Percentiles rank a stretch among this genome's conserved stretches.
Conservation (phyloP, 139 green algal genomes). For the Pseudopediastrum boryanum region DNA sequence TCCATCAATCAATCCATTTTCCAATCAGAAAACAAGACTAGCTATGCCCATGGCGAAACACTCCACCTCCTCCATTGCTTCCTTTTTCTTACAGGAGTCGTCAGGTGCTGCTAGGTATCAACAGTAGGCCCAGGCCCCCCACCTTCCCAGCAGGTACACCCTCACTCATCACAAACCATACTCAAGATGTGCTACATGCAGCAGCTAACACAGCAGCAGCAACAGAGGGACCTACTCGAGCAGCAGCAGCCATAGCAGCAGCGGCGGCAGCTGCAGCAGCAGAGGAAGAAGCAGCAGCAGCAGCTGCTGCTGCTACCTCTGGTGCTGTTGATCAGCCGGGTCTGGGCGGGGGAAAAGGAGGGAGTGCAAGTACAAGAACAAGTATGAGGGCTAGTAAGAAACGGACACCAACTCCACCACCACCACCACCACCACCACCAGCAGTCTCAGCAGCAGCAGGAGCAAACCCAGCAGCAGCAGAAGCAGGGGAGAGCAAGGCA, state of each 20-base stretch:
- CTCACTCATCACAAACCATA: neutral
- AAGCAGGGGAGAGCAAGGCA: neutral
- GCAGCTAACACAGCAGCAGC: neutral
- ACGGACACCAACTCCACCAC: neutral
- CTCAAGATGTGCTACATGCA: constrained; percentile 7
- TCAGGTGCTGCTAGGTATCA: constrained; percentile 28
- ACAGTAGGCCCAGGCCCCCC: neutral
- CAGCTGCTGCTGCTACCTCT: neutral
- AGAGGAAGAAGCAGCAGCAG: neutral
- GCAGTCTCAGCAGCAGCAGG: constrained; percentile 13
- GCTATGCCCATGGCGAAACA: too few species aligned
- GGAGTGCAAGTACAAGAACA: too few species aligned
- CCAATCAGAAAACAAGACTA: too few species aligned
- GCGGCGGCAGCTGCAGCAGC: constrained; percentile 19
- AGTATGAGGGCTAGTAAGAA: too few species aligned
- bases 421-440: neutral
- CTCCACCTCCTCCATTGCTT: too few species aligned
- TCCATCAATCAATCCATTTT: too few species aligned
- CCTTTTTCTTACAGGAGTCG: too few species aligned
- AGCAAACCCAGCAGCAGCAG: neutral
- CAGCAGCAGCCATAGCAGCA: constrained; percentile 9
- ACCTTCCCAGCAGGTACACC: constrained; percentile 23
- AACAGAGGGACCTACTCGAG: neutral
- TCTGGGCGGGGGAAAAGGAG: too few species aligned
- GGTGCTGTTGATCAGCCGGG: too few species aligned